Evolutionary conservation across 805 yeast species (phyloP).

Genomic region (Tetrapisispora taiwanensis): DNA sequence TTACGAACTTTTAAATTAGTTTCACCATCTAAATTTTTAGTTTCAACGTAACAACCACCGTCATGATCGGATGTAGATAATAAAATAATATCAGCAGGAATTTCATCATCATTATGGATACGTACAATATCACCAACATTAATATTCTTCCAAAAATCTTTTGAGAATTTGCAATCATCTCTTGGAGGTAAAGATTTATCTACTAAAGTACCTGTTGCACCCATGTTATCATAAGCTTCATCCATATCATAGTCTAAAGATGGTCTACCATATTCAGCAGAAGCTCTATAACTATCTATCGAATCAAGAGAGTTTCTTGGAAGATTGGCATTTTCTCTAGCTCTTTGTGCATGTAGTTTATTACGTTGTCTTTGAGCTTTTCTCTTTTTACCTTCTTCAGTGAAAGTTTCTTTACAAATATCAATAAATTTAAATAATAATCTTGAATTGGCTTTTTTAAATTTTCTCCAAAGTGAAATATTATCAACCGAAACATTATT

Average conservation of each 20-base stretch:
- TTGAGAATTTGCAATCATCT: constrained; percentile 28
- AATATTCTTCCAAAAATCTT: constrained; percentile 54
- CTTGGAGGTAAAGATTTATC: constrained; percentile 43
- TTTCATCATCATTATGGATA: constrained; percentile 63
- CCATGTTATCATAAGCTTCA: constrained; percentile 43
- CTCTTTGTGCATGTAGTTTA: constrained; percentile 4
- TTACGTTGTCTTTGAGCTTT: constrained; percentile 7
- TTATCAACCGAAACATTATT: constrained; percentile 53
- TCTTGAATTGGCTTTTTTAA: constrained; percentile 45
- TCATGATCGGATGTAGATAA: constrained; percentile 59
- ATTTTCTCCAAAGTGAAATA: constrained; percentile 57
- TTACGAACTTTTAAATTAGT: constrained; percentile 69
- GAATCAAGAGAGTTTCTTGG: constrained; percentile 34
- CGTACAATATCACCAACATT: constrained; percentile 66
- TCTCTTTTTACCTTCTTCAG: constrained; percentile 29
- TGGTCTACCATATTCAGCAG: constrained; percentile 21
- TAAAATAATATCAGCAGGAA: constrained; percentile 65
- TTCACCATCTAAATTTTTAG: constrained; percentile 76
- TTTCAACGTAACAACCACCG: constrained; percentile 66
- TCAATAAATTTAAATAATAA: constrained; percentile 19
- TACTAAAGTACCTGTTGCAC: constrained; percentile 44
- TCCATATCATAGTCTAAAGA: constrained; percentile 31
- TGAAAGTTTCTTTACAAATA: constrained; percentile 21
- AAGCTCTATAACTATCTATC: constrained; percentile 21
- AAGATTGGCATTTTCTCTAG: constrained; percentile 9